A percentile compares a stretch with the other conserved stretches of the same genome.
Conservation (phyloP, 768 basidiomycete species). For the Rhodosporidiobolus sp. region DNA sequence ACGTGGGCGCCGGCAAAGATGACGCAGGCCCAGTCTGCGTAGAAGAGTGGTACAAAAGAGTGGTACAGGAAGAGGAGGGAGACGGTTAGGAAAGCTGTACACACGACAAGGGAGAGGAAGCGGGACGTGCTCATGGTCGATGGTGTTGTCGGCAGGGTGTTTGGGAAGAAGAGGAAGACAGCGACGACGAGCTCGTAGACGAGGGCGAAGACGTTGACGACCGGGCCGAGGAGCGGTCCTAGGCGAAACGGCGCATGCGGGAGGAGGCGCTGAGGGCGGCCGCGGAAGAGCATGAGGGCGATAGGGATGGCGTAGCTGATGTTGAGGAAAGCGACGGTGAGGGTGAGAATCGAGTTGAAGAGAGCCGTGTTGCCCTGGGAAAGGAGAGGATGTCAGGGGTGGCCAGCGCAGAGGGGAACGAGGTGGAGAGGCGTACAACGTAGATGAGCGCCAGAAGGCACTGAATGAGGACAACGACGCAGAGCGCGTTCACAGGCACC, state of each 20-base stretch:
- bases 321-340: conserved; percentile 36
- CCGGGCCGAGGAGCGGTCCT: conserved; percentile 11
- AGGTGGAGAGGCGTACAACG: background rate
- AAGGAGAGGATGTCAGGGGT: background rate
- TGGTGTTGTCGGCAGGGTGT: background rate
- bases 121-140: background rate
- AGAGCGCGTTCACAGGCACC: conserved; percentile 23
- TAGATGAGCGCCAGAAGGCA: conserved; percentile 33
- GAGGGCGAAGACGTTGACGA: conserved; percentile 33
- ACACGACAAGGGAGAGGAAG: too few relatives aligned
- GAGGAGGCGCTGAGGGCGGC: background rate
- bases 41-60: background rate
- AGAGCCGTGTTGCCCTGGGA: background rate
- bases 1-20: background rate
- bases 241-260: background rate
- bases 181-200: background rate
- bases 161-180: background rate
- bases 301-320: conserved; percentile 26
- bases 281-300: conserved; percentile 33
- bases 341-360: conserved; percentile 40
- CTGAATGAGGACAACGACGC: conserved; percentile 10
- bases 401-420: background rate
- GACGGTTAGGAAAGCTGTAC: too few relatives aligned
- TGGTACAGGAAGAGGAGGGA: background rate
- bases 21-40: background rate